These are phyloP conservation scores for Dictyostelium discoideum DNA, from an alignment of 78 protist species.

Conservation along the genomic window DNA sequence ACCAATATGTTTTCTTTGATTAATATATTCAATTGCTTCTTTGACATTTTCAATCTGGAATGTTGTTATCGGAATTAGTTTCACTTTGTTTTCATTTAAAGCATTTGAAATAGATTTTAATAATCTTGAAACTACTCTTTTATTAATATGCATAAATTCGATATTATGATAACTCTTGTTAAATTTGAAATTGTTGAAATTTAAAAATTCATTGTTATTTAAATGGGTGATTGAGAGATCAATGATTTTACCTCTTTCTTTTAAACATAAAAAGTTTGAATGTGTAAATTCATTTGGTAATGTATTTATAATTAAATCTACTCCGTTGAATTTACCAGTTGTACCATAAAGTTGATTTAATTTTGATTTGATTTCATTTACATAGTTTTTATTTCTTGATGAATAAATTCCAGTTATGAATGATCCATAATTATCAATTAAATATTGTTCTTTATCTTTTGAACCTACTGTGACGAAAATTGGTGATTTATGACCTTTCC, in stretches of 20 bases:
- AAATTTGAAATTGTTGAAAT: neutral
- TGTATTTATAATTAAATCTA: conserved; percentile 22
- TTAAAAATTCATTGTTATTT: neutral
- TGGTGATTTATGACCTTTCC: conserved; percentile 25
- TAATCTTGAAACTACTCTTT: neutral
- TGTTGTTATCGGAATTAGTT: conserved; percentile 10
- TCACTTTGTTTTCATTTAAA: neutral
- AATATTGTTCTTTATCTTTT: neutral
- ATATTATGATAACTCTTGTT: neutral
- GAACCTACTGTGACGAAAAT: conserved; percentile 10
- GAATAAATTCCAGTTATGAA: neutral
- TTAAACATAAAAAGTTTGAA: conserved; percentile 11
- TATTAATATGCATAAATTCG: neutral
- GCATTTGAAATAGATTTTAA: conserved; percentile 13
- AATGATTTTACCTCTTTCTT: conserved; percentile 31
- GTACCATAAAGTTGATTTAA: neutral
- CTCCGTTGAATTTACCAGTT: neutral
- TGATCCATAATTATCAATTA: neutral
- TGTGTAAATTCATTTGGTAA: neutral
- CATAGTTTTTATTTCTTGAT: neutral
- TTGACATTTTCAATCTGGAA: conserved; percentile 12
- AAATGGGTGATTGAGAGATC: conserved; percentile 33
- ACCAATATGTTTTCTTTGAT: conserved; percentile 40
- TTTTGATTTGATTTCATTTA: neutral
- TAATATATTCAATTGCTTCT: conserved; percentile 55